phyloP scores from a whole-genome alignment of 2,329 filamentous ascomycete species.

The Fusarium denticulatum region DNA sequence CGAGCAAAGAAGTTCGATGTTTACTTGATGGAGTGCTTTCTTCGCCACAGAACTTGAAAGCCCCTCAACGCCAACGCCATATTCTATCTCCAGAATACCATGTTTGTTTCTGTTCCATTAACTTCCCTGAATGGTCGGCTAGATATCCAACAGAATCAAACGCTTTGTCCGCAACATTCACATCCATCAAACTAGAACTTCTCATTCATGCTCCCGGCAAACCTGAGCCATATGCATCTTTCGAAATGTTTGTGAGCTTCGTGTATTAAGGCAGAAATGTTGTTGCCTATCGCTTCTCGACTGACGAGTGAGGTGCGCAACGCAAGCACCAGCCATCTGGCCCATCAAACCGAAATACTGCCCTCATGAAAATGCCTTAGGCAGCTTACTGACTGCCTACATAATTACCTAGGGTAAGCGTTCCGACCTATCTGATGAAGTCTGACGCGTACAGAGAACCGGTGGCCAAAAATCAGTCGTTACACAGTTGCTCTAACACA shows the following conservation, averaged over 20 bases:
- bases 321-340: not conserved
- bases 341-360: not conserved
- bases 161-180: not conserved
- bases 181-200: not conserved
- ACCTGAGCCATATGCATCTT: too few relatives aligned
- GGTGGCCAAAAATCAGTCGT: not conserved
- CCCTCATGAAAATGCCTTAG: not conserved
- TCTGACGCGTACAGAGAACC: not conserved
- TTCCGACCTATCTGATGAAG: not conserved
- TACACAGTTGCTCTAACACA: too few relatives aligned
- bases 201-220: too few relatives aligned
- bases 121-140: accelerated
- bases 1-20: not conserved
- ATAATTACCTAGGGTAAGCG: too few relatives aligned
- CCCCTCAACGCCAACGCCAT: accelerated
- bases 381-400: not conserved
- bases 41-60: not conserved
- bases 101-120: too few relatives aligned
- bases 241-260: accelerated
- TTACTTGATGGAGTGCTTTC: not conserved
- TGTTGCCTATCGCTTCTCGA: not conserved
- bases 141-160: too few relatives aligned
- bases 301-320: not conserved
- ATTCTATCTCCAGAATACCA: too few relatives aligned
- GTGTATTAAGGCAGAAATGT: too few relatives aligned